Base-by-base conservation (phyloP, 192 early-diverging fungal genomes). In the Coemansia sp. region DNA sequence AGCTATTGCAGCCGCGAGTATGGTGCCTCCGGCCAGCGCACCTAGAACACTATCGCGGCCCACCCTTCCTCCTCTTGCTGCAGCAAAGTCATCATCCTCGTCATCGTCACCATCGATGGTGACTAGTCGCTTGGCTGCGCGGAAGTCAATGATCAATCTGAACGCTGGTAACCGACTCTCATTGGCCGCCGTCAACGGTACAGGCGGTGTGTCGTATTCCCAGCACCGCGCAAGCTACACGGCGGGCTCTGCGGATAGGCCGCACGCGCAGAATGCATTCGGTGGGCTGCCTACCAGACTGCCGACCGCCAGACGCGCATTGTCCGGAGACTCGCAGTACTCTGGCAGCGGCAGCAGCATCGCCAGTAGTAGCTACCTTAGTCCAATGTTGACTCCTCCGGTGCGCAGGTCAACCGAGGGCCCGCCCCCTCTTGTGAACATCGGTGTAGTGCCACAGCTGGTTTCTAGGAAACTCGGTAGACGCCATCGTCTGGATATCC, bases 171-270 rank as follows among this genome's bases (percentile, higher is more conserved):
- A 12, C 51, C 21, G 51, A 9, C 51, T 54, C 18, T 26, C 51
- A 19, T 10, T 26, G 51, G 51, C 21, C 12, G 8, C 51, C 22
- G 22, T 26, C 22, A 54, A 26, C 22, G 22, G 22, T 10, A 54
- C 21, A 7, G 49, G 49, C 6, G 22, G 51, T 4, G 26, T 22
- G 2, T 12, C 51, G 21, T 54, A 54, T 32, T 12, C 13, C 22
- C 51, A 54, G 21, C 51, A 54, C 51, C 51, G 51, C 22, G 51
- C 51, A 54, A 54, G 51, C 22, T 54, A 54, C 51, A 54, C 51
- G 22, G 21, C 10, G 7, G 51, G 51, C 19, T 11, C 51, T 12
- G 26, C 51, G 26, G 22, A 26, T 15, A 54, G 51, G 18, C 4
- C 4, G 37, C 3, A n/a, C 10, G 8, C 0, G 21, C 39, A 41